Evolutionary conservation across 2,329 filamentous ascomycete species (phyloP).

Genomic region (Pseudopithomyces maydicus): DNA sequence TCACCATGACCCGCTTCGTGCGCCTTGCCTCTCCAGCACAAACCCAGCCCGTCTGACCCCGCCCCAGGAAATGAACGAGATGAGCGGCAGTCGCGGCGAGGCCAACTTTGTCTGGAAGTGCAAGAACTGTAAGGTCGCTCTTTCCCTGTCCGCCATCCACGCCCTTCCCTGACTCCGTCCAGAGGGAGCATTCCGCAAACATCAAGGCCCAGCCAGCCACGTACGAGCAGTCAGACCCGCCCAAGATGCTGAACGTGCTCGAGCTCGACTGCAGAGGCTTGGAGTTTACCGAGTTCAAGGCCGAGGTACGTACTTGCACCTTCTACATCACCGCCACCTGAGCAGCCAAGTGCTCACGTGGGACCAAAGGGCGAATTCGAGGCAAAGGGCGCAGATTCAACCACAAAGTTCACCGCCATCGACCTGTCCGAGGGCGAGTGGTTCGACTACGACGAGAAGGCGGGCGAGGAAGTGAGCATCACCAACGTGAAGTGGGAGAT

Average conservation of each 20-base stretch:
- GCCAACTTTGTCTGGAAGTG: constrained; percentile 99
- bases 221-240: constrained; percentile 73
- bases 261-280: constrained; percentile 93
- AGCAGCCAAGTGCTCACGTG: neutral
- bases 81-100: constrained; percentile 91
- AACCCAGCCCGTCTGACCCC: neutral
- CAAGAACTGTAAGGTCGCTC: constrained; percentile 88
- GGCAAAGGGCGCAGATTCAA: constrained; percentile 78
- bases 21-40: constrained; percentile 34
- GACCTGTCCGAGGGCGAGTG: constrained; percentile 90
- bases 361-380: constrained; percentile 79
- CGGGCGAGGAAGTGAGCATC: constrained; percentile 88
- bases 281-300: constrained; percentile 88
- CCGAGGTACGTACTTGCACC: constrained; percentile 67
- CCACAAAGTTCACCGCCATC: constrained; percentile 79
- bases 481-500: constrained; percentile 90
- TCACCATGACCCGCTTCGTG: constrained; percentile 89
- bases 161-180: constrained; percentile 10
- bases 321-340: neutral
- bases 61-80: constrained; percentile 79
- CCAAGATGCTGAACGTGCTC: constrained; percentile 78
- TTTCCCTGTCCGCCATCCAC: constrained; percentile 11
- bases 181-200: constrained; percentile 85
- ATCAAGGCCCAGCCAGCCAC: constrained; percentile 75
- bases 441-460: constrained; percentile 98